Evolutionary conservation across 257 asterid species (phyloP), one percentile per base, ranked within the genome.

Genomic region (Solanum arcanum): DNA sequence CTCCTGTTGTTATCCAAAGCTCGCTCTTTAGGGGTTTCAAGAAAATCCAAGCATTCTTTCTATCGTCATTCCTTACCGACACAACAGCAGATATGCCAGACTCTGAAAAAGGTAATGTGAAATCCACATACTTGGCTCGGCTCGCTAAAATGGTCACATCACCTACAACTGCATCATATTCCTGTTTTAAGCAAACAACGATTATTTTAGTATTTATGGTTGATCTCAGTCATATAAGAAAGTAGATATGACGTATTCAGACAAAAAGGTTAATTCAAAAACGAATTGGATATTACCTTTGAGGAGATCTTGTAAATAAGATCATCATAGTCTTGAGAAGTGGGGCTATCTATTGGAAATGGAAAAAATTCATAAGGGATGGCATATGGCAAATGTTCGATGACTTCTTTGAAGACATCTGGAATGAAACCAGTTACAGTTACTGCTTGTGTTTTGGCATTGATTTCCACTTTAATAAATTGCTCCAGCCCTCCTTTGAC

Each of bases 1-100:
- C 92, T 86, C 92, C 93, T 3, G 89, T 89, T 84, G 73, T 90
- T 5, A 93, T 83, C 95, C 94, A 92, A 15, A 92, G 92, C 7
- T 86, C 87, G 3, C n/a, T 90, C 29, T 86, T 89, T 6, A 92
- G 86, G 31, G 95, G 95, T 76, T 89, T 90, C 94, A 93, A 76
- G 88, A 93, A 93, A 37, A 90, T 87, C 94, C 95, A 93, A n/a
- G 90, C 20, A 66, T 20, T 25, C 18, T 12, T 88, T 5, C 47
- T 49, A 47, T 90, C 68, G 78, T 82, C 86, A 20, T 70, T 80
- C 35, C 72, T 85, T 21, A 86, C 46, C 15, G 92, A 88, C 52
- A 88, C 91, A 25, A 87, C 88, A 47, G 87, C 75, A 12, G 88
- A 77, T 33, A 92, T 87, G 37, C 94, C 93, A 11, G 93, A 91